Evolutionary conservation across 164 flowering plant genomes (phyloP), one percentile per base, ranked within the genome.

Genomic region (Malania oleifera): DNA sequence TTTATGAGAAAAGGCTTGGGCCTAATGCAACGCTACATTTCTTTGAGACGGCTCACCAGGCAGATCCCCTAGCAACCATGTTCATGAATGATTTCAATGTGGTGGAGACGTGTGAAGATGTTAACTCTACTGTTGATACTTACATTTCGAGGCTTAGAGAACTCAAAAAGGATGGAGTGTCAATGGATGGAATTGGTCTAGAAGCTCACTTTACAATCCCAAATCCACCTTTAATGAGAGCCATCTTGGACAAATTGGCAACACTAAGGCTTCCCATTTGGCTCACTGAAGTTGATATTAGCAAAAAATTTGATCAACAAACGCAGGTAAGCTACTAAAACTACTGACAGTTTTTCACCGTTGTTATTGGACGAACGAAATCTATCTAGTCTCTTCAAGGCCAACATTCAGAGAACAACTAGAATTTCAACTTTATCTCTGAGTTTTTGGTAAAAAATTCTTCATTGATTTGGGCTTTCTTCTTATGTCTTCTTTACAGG

Each of bases 51-150:
- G 91, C 92, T 1, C 90, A 85, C 43, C 29, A 64, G 37, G 52
- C 79, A 2, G 99, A 93, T 45, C 95, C 97, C 1, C 57, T 80
- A 26, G 87, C 97, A 0, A 90, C 89, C 0, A 34, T 90, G 56
- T 90, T 90, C 61, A 68, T 90, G 97, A 93, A 93, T 62, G 97
- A 93, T 20, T 90, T 74, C 60, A 93, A 88, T 61, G 96, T 93
- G 34, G 84, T 93, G 44, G 99, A 93, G 73, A 85, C 87, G 22
- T 89, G 98, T 57, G 44, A 57, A 22, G 99, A 93, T 60, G 76
- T n/a, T 45, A 79, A 86, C 22, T 90, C 99, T 1, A 88, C 89
- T 3, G 99, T 90, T 2, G 99, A 93, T 50, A 27, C 53, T 0
- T 93, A 79, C 60, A 76, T 87, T 8, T 60, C 60, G 8, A 86